A percentile compares a stretch with the other conserved stretches of the same genome.
Conservation (phyloP, 1,284 basidiomycete genomes). For the Boletus mariae region DNA sequence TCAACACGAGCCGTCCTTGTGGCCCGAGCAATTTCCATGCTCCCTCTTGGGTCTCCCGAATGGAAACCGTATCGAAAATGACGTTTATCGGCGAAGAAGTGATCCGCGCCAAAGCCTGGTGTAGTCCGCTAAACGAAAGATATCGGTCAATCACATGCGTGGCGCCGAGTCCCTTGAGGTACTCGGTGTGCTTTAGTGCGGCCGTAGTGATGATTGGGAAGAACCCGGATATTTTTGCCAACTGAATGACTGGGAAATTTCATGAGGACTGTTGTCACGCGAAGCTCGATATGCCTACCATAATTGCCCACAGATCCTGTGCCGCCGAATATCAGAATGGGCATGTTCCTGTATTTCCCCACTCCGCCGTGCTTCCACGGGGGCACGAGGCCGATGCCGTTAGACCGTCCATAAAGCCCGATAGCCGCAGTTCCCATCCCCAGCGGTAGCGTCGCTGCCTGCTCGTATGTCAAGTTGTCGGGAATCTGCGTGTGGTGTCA, state of each 20-base stretch:
- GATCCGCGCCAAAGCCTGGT: constrained; percentile 28
- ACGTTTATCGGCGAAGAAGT: constrained; percentile 33
- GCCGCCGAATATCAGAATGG: constrained; percentile 45
- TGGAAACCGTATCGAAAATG: constrained; percentile 34
- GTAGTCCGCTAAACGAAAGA: constrained; percentile 25
- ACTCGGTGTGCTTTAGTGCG: constrained; percentile 38
- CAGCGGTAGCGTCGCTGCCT: constrained; percentile 30
- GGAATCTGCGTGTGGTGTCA: constrained; percentile 28
- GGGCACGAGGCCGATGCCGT: constrained; percentile 33
- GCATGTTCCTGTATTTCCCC: constrained; percentile 37
- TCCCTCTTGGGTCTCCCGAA: constrained; percentile 32
- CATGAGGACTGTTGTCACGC: constrained; percentile 12
- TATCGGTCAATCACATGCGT: constrained; percentile 42
- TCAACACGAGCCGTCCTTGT: constrained; percentile 33
- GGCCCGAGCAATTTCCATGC: constrained; percentile 32
- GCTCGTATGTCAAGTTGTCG: constrained; percentile 32
- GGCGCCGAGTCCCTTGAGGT: constrained; percentile 44
- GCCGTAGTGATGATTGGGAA: constrained; percentile 41
- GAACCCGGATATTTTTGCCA: constrained; percentile 34
- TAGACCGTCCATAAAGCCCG: constrained; percentile 30
- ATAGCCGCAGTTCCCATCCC: constrained; percentile 32
- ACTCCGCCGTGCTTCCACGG: constrained; percentile 33
- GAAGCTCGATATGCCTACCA: constrained; percentile 28
- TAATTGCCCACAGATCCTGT: constrained; percentile 45
- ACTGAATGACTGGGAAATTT: constrained; percentile 23